These are phyloP conservation scores for Hypomyces rosellus DNA, from an alignment of 2,329 filamentous ascomycete genomes.

Conservation along the genomic window DNA sequence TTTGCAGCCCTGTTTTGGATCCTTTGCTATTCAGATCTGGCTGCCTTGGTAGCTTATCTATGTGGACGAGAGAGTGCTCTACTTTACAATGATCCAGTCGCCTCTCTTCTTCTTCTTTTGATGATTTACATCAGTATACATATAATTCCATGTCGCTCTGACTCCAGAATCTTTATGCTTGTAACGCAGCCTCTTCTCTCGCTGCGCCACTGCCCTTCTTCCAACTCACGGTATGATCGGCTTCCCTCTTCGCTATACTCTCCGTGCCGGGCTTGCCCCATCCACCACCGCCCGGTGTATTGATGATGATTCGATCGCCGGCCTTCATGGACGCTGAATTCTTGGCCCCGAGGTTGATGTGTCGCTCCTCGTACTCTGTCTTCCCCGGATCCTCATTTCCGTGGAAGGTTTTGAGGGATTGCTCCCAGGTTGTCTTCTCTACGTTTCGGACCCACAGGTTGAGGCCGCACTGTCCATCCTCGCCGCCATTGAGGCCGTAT, in stretches of 20 bases:
- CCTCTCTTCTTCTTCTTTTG: not conserved
- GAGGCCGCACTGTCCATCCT: constrained; percentile 68
- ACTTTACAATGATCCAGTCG: not conserved
- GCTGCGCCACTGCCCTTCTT: constrained; percentile 50
- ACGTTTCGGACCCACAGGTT: constrained; percentile 84
- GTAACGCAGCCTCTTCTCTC: constrained; percentile 53
- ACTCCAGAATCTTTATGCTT: constrained; percentile 35
- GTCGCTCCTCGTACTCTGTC: constrained; percentile 49
- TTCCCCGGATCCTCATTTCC: constrained; percentile 24
- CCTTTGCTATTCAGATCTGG: not conserved
- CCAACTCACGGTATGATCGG: constrained; percentile 52
- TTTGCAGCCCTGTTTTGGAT: not conserved
- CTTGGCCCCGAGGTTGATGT: constrained; percentile 71
- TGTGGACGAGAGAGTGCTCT: not conserved
- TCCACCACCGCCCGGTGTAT: constrained; percentile 72
- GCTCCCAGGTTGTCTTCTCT: constrained; percentile 47
- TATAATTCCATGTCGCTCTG: not conserved
- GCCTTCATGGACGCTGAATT: constrained; percentile 71
- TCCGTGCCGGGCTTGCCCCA: constrained; percentile 60
- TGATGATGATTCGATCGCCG: constrained; percentile 71
- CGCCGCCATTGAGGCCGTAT: constrained; percentile 67
- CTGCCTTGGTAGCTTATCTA: not conserved
- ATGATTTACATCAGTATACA: not conserved
- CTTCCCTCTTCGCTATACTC: constrained; percentile 41
- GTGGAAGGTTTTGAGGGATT: constrained; percentile 34